Evolutionary conservation across 345 rosid genomes (phyloP).

Genomic region (Alliaria petiolata): DNA sequence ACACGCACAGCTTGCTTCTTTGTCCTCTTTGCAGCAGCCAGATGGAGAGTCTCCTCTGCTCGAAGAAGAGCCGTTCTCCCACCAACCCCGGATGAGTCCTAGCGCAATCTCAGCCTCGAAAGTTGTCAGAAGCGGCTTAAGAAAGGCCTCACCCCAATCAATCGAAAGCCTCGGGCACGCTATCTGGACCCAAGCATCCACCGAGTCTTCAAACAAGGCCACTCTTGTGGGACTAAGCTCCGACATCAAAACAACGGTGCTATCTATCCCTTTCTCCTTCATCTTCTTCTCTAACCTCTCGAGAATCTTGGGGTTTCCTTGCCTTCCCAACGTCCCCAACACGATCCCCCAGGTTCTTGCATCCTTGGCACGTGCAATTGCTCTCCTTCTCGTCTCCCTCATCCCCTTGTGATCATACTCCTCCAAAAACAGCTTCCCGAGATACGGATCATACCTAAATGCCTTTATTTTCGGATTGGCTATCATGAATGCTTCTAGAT

Average conservation of each 20-base stretch:
- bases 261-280: constrained; percentile 58
- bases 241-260: constrained; percentile 69
- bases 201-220: constrained; percentile 72
- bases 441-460: constrained; percentile 77
- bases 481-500: constrained; percentile 87
- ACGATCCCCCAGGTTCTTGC: constrained; percentile 74
- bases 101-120: constrained; percentile 91
- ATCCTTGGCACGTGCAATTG: constrained; percentile 44
- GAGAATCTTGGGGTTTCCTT: constrained; percentile 79
- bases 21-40: constrained; percentile 27
- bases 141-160: constrained; percentile 96
- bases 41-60: constrained; percentile 8
- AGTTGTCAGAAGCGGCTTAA: constrained; percentile 70
- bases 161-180: constrained; percentile 94
- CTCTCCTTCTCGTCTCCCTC: constrained; percentile 69
- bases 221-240: constrained; percentile 74
- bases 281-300: constrained; percentile 76
- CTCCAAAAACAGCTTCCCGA: constrained; percentile 76
- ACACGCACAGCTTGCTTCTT: constrained; percentile 34
- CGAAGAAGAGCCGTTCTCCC: constrained; percentile 48
- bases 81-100: constrained; percentile 73
- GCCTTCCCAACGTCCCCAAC: constrained; percentile 92
- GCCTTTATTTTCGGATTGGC: constrained; percentile 74
- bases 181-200: constrained; percentile 95
- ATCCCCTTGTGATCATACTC: constrained; percentile 93